phyloP scores from a whole-genome alignment of 495 filamentous ascomycete species.

The Astrothelium macrocarpum region DNA sequence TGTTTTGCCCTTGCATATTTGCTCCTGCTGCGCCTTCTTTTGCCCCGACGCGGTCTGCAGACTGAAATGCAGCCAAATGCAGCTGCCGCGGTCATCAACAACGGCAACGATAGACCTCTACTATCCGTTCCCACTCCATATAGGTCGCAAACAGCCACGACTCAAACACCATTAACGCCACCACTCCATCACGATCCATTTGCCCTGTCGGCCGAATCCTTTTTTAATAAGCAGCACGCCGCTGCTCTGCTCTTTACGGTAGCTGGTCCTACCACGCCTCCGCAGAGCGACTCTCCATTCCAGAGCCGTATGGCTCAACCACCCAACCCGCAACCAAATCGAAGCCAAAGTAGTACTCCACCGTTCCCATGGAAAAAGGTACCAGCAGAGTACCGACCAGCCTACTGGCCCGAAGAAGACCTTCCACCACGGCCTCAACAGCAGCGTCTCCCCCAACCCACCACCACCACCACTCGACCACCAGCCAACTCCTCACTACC shows the following conservation, averaged over 20 bases:
- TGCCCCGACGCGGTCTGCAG: neutral
- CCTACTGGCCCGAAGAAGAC: neutral
- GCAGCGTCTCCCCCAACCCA: neutral
- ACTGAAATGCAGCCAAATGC: slow-evolving; percentile 1
- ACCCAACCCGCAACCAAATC: slow-evolving; percentile 3
- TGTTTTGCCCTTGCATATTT: neutral
- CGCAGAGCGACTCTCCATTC: neutral
- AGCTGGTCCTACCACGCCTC: slow-evolving; percentile 1
- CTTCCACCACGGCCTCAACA: neutral
- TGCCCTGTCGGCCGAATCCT: neutral
- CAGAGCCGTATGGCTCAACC: slow-evolving; percentile 3
- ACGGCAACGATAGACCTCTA: slow-evolving; percentile 5
- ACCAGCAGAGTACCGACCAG: neutral
- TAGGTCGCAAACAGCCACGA: neutral
- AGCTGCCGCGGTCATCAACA: neutral
- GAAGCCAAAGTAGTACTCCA: neutral
- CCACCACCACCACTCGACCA: neutral
- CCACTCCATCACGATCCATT: neutral
- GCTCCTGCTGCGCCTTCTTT: neutral
- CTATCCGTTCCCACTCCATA: neutral
- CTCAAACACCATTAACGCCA: neutral
- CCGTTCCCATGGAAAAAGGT: neutral
- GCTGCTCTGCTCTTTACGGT: neutral
- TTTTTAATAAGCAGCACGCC: neutral
- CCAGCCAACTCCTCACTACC: neutral